Base-by-base conservation (phyloP, 176 grass and related monocot genomes). In the Oryza australiensis region DNA sequence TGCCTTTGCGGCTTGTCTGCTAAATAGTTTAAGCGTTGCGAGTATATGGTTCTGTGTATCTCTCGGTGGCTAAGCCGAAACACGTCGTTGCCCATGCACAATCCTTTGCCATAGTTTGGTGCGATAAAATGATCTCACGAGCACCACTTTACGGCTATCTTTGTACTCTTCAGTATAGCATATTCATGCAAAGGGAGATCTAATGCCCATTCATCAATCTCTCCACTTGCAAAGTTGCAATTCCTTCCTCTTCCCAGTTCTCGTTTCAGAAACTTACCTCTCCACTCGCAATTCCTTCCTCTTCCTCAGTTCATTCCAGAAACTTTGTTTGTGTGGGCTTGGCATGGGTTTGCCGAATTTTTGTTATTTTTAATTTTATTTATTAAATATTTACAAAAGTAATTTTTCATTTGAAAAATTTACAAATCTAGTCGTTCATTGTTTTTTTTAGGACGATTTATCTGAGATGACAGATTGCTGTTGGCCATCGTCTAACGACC, bases 1-100 rank as follows among this genome's bases (percentile, higher is more conserved):
- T 37, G 49, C 85, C 78, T 87, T 69, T 68, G 75, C 70, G 69
- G 53, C 66, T 72, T 35, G 64, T 22, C 77, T 40, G 78, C 66
- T 24, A 35, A 32, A 11, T 38, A 5, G 64, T 80, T 40, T 51
- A 10, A 33, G 4, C 9, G 13, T 42, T 22, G 14, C 18, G 35
- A 35, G 5, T n/a, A 18, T 22, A 34, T 33, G 55, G 24, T 60
- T 60, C n/a, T 60, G n/a, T 60, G 55, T 24, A 60, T 60, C 20
- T 60, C n/a, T 60, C 55, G 55, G 55, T 60, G 55, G 55, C 49
- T 18, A 55, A 55, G 18, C 15, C 23, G 42, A 12, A 75, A 11
- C 18, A 55, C 33, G 7, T 20, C 71, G 24, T 13, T 55, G 78
- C 12, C 14, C 66, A 70, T 16, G 27, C 34, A 1, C 10, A 66